A percentile compares a stretch with the other conserved stretches of the same genome.
phyloP scores from a whole-genome alignment of 495 filamentous ascomycete species.

The Peziza echinospora region DNA sequence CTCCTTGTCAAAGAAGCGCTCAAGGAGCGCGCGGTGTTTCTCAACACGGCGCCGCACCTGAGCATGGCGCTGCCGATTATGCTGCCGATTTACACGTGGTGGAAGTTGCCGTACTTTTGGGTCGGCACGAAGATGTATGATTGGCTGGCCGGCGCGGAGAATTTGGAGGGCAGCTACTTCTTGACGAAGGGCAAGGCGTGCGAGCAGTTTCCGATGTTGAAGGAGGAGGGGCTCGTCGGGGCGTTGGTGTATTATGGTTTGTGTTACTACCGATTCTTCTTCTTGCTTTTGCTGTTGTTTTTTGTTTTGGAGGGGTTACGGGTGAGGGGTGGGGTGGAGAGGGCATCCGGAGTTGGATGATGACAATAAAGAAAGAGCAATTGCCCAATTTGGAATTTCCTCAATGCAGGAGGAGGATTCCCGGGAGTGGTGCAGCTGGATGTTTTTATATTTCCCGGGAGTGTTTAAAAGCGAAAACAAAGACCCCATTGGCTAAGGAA shows the following conservation, averaged over 20 bases:
- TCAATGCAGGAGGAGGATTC: too few species aligned
- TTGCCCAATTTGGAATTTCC: too few species aligned
- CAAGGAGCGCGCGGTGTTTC: conserved; percentile 84
- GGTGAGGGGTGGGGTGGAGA: too few species aligned
- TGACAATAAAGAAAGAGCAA: too few species aligned
- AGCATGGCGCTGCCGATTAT: conserved; percentile 93
- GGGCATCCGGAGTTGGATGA: too few species aligned
- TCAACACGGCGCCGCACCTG: conserved; percentile 88
- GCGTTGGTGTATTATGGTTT: conserved; percentile 86
- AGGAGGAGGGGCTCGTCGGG: conserved; percentile 61
- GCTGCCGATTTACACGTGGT: conserved; percentile 89
- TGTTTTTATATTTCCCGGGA: too few species aligned
- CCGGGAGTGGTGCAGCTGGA: too few species aligned
- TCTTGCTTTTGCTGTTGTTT: neutral
- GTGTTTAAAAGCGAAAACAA: too few species aligned
- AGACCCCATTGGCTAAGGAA: too few species aligned
- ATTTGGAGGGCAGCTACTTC: conserved; percentile 94
- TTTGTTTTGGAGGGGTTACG: neutral
- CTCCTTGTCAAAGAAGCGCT: conserved; percentile 82
- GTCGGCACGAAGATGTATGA: conserved; percentile 89
- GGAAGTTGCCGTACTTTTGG: conserved; percentile 97
- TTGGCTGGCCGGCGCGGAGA: conserved; percentile 81
- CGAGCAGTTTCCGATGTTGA: conserved; percentile 95
- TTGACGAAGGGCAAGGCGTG: conserved; percentile 82
- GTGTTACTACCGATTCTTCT: conserved; percentile 5